Evolutionary conservation across 2,329 filamentous ascomycete genomes (phyloP), one percentile per base, ranked within the genome.

Genomic region (Clarireedia monteithiana): DNA sequence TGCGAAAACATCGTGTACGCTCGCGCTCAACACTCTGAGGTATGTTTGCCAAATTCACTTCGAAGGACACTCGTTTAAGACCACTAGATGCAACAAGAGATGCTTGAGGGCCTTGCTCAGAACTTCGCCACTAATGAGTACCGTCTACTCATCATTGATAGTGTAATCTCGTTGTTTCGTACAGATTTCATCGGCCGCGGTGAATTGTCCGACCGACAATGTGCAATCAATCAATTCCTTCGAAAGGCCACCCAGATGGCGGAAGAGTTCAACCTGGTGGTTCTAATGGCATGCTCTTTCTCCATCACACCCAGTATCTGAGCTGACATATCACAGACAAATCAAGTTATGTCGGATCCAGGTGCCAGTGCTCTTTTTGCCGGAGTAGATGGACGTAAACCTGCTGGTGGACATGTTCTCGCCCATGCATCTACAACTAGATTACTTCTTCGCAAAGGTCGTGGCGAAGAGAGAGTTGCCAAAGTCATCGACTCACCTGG

Each of bases 271-370:
- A 88, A 87, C 64, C 73, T 87, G 57, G 81, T 79, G 49, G 80
- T 84, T 50, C 71, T 84, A 57, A 81, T 84, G 78, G 79, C 81
- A 67, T 60, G 66, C 39, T 40, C 45, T 24, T 23, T 23, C 20
- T 3, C 20, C 15, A 27, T 12, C 10, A 15, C 34, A 36, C 36
- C 40, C 17, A 23, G 40, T 14, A 17, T 40, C 26, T 10, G 15
- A n/a, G 15, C 45, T 59, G 15, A 59, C 27, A 27, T 2, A 26
- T 17, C 44, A 5, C 27, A 81, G 81, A 87, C 84, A 53, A 88
- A 87, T 61, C 84, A 88, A 71, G 84, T 88, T 38, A 84, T 86
- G 71, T 85, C 81, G 57, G 84, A 87, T 62, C 84, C 84, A 14
- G 84, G 84, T 59, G 84, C 84, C 10, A 86, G 77, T 67, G 81